A percentile compares a stretch with the other conserved stretches of the same genome.
Evolutionary conservation across 495 filamentous ascomycete genomes (phyloP).

Genomic region (Tuber borchii): DNA sequence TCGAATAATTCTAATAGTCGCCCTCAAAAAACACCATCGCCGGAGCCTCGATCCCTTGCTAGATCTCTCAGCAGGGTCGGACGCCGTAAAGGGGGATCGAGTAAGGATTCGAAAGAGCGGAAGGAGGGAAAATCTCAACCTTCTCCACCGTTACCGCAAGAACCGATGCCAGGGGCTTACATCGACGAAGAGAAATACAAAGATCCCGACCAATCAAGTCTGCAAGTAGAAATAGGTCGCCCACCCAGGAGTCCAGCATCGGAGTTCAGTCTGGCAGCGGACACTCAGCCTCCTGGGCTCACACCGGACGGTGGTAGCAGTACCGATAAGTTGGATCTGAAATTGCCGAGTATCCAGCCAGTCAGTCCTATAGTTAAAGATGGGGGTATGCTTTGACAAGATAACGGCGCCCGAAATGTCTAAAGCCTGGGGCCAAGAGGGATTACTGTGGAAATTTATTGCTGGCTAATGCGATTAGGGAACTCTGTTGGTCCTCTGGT

Average conservation of each 20-base stretch:
- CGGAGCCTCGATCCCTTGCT: constrained; percentile 18
- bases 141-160: constrained; percentile 25
- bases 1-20: constrained; percentile 20
- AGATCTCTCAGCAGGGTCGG: constrained; percentile 23
- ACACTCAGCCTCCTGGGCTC: neutral
- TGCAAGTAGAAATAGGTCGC: constrained; percentile 32
- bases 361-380: constrained; percentile 27
- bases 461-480: constrained; percentile 6
- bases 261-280: constrained; percentile 16
- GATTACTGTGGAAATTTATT: neutral
- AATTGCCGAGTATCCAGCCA: constrained; percentile 29
- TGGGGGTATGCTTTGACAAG: constrained; percentile 23
- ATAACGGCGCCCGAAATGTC: neutral
- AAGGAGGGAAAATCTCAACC: constrained; percentile 25
- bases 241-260: constrained; percentile 26
- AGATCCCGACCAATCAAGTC: constrained; percentile 24
- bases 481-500: constrained; percentile 26
- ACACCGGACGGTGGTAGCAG: neutral
- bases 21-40: constrained; percentile 22
- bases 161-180: constrained; percentile 17
- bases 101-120: constrained; percentile 16
- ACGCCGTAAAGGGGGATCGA: constrained; percentile 18
- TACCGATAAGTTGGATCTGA: constrained; percentile 15
- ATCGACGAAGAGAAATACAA: constrained; percentile 23
- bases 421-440: neutral